phyloP scores from a whole-genome alignment of 805 yeast genomes.

The Brettanomyces bruxellensis region DNA sequence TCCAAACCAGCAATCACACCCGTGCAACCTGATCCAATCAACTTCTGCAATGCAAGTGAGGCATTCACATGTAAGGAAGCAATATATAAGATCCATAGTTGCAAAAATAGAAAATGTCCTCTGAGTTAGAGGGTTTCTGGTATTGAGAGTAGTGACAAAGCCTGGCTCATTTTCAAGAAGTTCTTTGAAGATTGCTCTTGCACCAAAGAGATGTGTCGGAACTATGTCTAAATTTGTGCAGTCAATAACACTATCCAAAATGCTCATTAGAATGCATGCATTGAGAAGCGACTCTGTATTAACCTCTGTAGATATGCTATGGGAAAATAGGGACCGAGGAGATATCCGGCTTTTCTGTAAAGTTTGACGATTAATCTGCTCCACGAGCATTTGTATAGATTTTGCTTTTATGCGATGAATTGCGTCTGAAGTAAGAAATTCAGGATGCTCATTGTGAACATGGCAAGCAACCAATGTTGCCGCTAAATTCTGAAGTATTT shows the following conservation, averaged over 20 bases:
- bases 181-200: slow-evolving; percentile 14
- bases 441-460: slow-evolving; percentile 8
- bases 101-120: slow-evolving; percentile 19
- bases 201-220: slow-evolving; percentile 17
- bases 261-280: slow-evolving; percentile 16
- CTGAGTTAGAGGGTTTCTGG: slow-evolving; percentile 7
- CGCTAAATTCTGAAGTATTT: slow-evolving; percentile 13
- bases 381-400: slow-evolving; percentile 10
- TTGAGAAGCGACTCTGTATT: slow-evolving; percentile 7
- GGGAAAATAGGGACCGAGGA: neutral
- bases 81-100: slow-evolving; percentile 20
- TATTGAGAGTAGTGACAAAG: slow-evolving; percentile 3
- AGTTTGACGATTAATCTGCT: neutral
- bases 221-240: slow-evolving; percentile 9
- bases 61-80: slow-evolving; percentile 14
- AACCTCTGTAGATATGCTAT: neutral
- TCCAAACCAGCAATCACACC: slow-evolving; percentile 23
- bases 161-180: slow-evolving; percentile 7
- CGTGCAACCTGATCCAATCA: slow-evolving; percentile 15
- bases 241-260: slow-evolving; percentile 20
- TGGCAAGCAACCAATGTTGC: slow-evolving; percentile 17
- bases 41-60: slow-evolving; percentile 10
- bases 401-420: slow-evolving; percentile 7
- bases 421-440: slow-evolving; percentile 3
- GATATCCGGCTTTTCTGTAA: neutral